Evolutionary conservation across 1,284 basidiomycete species (phyloP), one percentile per base, ranked within the genome.

Genomic region (Sphaerobolus stellatus): DNA sequence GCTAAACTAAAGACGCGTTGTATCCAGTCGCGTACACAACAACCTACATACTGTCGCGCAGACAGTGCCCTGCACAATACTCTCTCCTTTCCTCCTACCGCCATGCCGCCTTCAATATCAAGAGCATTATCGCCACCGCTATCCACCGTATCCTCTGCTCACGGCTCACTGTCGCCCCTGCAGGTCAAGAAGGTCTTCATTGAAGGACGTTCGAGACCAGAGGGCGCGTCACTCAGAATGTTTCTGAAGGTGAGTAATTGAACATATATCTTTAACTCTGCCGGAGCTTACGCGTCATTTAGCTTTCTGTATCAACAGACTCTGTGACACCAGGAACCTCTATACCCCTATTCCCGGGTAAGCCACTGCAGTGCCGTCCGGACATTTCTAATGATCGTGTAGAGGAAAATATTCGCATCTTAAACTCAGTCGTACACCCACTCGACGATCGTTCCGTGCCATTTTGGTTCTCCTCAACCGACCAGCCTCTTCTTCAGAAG

Each of bases 381-480:
- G 8, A 46, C 29, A 38, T 45, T 44, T 46, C 29, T 38, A n/a
- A 2, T 18, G 28, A 13, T 27, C n/a, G 48, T 55, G 24, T 63
- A 88, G 88, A 91, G 82, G 86, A 87, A 58, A 88, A 86, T 62
- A 69, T 91, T 52, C 89, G 87, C 66, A 79, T 91, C 47, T 65
- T 87, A 44, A 77, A 79, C 16, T 84, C 83, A 11, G 79, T 86
- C 64, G 80, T 89, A 3, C 89, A 91, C 62, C 88, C 89, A 9
- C 73, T 91, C 25, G 85, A 90, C 67, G 71, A 68, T 52, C 79
- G 80, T 57, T 87, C 84, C 5, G 76, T 75, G 2, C 88, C 89
- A 2, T 91, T 88, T 69, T 80, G 81, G 63, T 90, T 90, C 67
- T 86, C 86, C 2, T 78, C 84, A 0, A 69, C 77, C 1, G 67